Conservation (phyloP, 306 rosid species). For the Begonia masoniana region DNA sequence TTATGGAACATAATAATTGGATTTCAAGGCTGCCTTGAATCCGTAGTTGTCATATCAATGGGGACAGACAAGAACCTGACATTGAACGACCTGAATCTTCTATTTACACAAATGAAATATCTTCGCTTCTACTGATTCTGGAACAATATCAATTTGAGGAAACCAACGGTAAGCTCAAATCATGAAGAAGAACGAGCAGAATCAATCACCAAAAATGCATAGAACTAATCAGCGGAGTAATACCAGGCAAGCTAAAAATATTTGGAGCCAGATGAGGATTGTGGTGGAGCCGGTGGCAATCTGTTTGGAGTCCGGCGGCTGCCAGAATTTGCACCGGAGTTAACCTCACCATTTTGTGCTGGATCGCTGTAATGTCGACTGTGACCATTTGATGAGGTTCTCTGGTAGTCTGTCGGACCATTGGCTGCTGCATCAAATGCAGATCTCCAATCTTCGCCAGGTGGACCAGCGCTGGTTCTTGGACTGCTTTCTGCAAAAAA, state of each 20-base stretch:
- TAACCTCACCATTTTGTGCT: constrained; percentile 69
- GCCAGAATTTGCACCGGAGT: constrained; percentile 51
- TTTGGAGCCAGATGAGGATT: constrained; percentile 56
- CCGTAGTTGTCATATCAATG: constrained; percentile 10
- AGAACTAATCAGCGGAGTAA: constrained; percentile 15
- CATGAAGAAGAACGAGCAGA: constrained; percentile 24
- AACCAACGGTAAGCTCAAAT: constrained; percentile 12
- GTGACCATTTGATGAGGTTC: constrained; percentile 76
- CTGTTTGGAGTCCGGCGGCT: constrained; percentile 88
- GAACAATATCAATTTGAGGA: constrained; percentile 27
- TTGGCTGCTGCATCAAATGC: constrained; percentile 93
- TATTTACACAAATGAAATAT: constrained; percentile 53
- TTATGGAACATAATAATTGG: constrained; percentile 13
- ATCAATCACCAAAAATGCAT: constrained; percentile 48
- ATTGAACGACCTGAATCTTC: constrained; percentile 26
- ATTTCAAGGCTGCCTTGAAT: constrained; percentile 26
- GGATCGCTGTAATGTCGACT: constrained; percentile 62
- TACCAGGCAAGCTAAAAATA: constrained; percentile 27
- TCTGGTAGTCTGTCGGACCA: constrained; percentile 36
- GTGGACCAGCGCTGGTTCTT: constrained; percentile 41
- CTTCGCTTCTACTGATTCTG: constrained; percentile 32
- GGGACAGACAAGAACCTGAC: constrained; percentile 9
- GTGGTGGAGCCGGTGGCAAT: constrained; percentile 74
- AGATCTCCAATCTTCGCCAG: constrained; percentile 85
- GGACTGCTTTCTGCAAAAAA: constrained; percentile 70